phyloP scores from a whole-genome alignment of 208 protist genomes.

The Trichomonas gallinae region DNA sequence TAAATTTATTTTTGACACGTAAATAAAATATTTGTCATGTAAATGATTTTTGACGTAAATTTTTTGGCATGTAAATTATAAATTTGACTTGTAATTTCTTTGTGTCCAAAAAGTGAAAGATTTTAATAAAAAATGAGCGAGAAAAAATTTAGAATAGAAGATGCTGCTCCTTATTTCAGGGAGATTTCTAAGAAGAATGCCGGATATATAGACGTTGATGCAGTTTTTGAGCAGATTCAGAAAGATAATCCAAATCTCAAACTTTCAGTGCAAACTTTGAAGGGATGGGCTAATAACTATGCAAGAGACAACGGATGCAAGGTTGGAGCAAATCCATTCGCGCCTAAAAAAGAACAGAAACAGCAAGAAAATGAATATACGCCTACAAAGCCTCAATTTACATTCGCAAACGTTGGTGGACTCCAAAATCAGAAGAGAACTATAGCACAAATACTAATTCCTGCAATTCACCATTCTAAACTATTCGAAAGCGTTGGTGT shows the following conservation, averaged over 20 bases:
- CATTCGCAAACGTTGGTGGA: not conserved
- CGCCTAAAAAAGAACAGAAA: not conserved
- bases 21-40: too few species aligned
- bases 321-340: not conserved
- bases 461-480: not conserved
- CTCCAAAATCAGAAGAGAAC: not conserved
- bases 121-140: not conserved
- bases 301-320: not conserved
- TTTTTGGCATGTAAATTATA: too few species aligned
- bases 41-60: too few species aligned
- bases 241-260: not conserved
- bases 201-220: not conserved
- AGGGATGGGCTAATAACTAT: not conserved
- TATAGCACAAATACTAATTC: not conserved
- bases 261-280: not conserved
- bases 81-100: too few species aligned
- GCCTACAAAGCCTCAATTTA: not conserved
- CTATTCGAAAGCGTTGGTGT: not conserved
- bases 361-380: not conserved
- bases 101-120: not conserved
- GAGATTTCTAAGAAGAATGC: not conserved
- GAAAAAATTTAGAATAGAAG: not conserved
- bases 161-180: not conserved
- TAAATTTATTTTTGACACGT: too few species aligned
- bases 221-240: not conserved